These are phyloP conservation scores for Kalaharituber pfeilii DNA, from an alignment of 2,329 filamentous ascomycete genomes.

Conservation along the genomic window DNA sequence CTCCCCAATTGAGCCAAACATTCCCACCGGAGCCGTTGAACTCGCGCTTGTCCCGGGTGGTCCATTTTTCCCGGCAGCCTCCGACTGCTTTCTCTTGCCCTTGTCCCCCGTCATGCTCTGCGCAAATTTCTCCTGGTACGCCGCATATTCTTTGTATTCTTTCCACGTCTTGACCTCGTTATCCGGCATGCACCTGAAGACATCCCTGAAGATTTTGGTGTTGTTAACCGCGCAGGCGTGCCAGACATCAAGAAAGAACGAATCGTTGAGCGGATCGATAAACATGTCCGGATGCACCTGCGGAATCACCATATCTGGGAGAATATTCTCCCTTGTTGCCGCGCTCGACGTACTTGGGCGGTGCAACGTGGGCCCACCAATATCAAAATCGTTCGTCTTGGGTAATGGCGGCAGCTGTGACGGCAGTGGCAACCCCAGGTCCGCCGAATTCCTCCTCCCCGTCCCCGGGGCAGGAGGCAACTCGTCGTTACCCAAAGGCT, in stretches of 20 bases:
- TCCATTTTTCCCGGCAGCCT: slow-evolving; percentile 33
- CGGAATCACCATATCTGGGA: slow-evolving; percentile 54
- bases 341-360: slow-evolving; percentile 12
- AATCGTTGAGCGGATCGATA: slow-evolving; percentile 66
- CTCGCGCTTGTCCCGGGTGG: slow-evolving; percentile 30
- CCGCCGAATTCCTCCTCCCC: slow-evolving; percentile 32
- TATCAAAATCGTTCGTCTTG: slow-evolving; percentile 59
- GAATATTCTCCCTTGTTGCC: slow-evolving; percentile 36
- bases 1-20: slow-evolving; percentile 8
- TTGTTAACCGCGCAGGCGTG: slow-evolving; percentile 78
- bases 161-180: slow-evolving; percentile 86
- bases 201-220: slow-evolving; percentile 78
- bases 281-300: slow-evolving; percentile 80
- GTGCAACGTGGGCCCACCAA: slow-evolving; percentile 45
- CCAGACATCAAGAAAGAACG: slow-evolving; percentile 82
- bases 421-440: slow-evolving; percentile 48
- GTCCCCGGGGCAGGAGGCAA: neutral
- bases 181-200: slow-evolving; percentile 95
- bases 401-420: slow-evolving; percentile 57
- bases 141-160: slow-evolving; percentile 69
- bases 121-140: slow-evolving; percentile 62
- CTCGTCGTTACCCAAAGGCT: neutral
- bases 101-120: slow-evolving; percentile 41
- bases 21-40: slow-evolving; percentile 5
- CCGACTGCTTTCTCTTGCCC: slow-evolving; percentile 35